Base-by-base conservation (phyloP, 129 eudicot species). In the Cynara cardunculus region DNA sequence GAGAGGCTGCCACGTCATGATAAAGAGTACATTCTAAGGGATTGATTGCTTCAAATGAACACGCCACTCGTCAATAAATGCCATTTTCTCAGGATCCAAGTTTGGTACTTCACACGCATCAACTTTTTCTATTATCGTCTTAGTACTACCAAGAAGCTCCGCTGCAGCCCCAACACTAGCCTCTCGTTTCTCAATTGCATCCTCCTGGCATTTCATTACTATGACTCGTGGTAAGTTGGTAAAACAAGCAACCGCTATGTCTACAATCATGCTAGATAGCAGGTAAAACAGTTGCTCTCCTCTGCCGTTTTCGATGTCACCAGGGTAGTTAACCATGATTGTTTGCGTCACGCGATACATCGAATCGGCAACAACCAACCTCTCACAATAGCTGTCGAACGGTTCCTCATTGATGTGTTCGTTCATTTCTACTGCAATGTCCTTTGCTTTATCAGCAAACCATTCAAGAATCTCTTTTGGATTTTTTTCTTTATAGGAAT, bases 161-260 rank as follows among this genome's bases (percentile, higher is more conserved):
- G 73, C 74, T 18, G 81, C 81, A 66, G 37, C 44, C 19, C 16
- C 26, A 16, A 78, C 74, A 66, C 74, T 78, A 16, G 27, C 72
- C 73, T 77, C 81, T 72, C 73, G 72, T 68, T 77, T 66, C 72
- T 77, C 81, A 35, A 81, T 74, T 9, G 73, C 74, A 65, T 25
- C 46, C 6, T 56, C 18, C 13, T 39, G 62, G 32, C 84, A 81
- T 24, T 73, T 81, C 80, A 24, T 73, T 7, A 16, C 32, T 81
- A 74, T 74, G 71, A 81, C 75, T 5, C 26, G 62, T 7, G 85
- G 85, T 67, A 81, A 14, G 75, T 81, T 81, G 30, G 76, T 66
- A 44, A 81, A 72, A 26, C 85, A 74, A 46, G 80, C 80, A 28
- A 59, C 12, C 80, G 74, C 5, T 65, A 81, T 67, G 78, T 81